Evolutionary conservation across 805 yeast species (phyloP).

Genomic region (Ogataea philodendri): DNA sequence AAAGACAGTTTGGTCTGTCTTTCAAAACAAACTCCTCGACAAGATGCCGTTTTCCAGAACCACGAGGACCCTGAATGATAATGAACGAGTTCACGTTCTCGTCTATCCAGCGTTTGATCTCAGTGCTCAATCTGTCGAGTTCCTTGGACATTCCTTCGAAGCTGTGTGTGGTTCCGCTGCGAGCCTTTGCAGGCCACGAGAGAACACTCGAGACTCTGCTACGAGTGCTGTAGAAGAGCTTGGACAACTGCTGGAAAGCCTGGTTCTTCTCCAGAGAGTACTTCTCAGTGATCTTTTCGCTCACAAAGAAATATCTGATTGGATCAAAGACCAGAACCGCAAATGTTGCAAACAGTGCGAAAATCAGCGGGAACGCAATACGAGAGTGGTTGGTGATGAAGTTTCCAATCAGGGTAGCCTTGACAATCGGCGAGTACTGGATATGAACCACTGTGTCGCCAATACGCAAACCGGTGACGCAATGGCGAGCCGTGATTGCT

Average conservation of each 20-base stretch:
- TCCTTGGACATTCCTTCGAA: conserved; percentile 58
- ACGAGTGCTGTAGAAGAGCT: conserved; percentile 28
- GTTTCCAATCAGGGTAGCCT: conserved; percentile 52
- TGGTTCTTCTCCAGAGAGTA: conserved; percentile 49
- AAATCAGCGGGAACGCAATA: conserved; percentile 72
- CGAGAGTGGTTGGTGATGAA: conserved; percentile 74
- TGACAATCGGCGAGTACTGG: conserved; percentile 59
- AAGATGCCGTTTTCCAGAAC: conserved; percentile 86
- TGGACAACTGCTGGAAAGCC: conserved; percentile 37
- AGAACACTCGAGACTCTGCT: conserved; percentile 27
- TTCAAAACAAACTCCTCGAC: conserved; percentile 66
- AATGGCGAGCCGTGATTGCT: conserved; percentile 85
- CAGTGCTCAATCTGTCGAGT: conserved; percentile 62
- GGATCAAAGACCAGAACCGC: conserved; percentile 93
- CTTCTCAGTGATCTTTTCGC: conserved; percentile 64
- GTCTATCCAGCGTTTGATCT: conserved; percentile 71
- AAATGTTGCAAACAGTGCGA: conserved; percentile 75
- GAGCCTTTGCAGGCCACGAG: conserved; percentile 11
- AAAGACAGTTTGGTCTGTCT: conserved; percentile 59
- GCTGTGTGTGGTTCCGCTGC: conserved; percentile 18
- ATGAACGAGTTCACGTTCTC: conserved; percentile 92
- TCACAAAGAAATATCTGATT: conserved; percentile 76
- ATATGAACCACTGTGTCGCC: conserved; percentile 69
- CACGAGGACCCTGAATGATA: conserved; percentile 87
- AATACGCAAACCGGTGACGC: conserved; percentile 75